Conservation (phyloP, 495 filamentous ascomycete species). For the Neurospora intermedia region DNA sequence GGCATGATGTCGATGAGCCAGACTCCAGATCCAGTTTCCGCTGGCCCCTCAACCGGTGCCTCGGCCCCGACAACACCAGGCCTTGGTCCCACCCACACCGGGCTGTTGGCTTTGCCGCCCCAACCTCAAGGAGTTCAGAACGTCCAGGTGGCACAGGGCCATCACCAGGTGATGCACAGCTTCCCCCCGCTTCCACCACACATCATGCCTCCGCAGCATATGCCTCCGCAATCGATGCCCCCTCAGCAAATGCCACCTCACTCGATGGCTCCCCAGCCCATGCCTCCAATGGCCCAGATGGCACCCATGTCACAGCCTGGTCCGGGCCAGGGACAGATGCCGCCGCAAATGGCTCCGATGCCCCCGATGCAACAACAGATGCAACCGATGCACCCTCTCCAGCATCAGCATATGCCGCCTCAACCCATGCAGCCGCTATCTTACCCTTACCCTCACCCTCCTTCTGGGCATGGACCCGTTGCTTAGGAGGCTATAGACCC, state of each 20-base stretch:
- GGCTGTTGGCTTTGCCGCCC: slow-evolving; percentile 5
- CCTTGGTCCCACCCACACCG: slow-evolving; percentile 2
- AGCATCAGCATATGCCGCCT: not conserved
- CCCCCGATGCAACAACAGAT: not conserved
- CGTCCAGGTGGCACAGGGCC: not conserved
- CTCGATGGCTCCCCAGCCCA: not conserved
- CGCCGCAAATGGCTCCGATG: not conserved
- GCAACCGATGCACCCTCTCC: not conserved
- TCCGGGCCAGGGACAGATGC: not conserved
- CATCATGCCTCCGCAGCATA: not conserved
- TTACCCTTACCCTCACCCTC: not conserved
- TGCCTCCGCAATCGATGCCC: not conserved
- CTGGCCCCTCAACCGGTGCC: slow-evolving; percentile 8
- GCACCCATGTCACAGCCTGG: not conserved
- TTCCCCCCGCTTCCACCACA: not conserved
- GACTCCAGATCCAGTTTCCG: slow-evolving; percentile 7
- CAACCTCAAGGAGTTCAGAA: not conserved
- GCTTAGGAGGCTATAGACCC: not conserved
- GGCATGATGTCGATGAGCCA: slow-evolving; percentile 2
- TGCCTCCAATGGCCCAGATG: not conserved
- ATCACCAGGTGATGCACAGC: not conserved
- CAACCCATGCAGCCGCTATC: not conserved
- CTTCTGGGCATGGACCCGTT: not conserved
- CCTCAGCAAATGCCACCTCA: not conserved
- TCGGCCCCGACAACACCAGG: slow-evolving; percentile 11